Evolutionary conservation across 768 basidiomycete genomes (phyloP), one percentile per base, ranked within the genome.

Genomic region (Glaciozyma martinii): DNA sequence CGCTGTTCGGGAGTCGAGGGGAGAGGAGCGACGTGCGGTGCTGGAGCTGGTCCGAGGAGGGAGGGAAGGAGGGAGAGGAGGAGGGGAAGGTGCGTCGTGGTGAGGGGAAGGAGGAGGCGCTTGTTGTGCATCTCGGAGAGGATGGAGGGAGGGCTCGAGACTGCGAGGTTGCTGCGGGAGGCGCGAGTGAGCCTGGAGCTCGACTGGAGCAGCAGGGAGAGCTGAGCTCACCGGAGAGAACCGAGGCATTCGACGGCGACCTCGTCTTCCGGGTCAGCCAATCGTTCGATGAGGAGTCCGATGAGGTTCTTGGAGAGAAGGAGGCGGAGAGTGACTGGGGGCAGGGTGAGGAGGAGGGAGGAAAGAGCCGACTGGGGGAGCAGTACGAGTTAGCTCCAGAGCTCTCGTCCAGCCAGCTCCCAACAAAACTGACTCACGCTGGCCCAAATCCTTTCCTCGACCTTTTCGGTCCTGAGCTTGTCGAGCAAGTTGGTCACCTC

Each of bases 51-150:
- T 9, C 23, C 46, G 53, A 70, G 69, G 10, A 58, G 54, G 12
- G 43, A 19, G 5, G 63, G 63, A 29, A 71, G 66, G 60, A 59
- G 63, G 42, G 43, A 19, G 18, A 44, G 15, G 59, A 71, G 66
- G 58, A 67, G 63, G 23, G 69, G 69, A 19, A 67, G 29, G 66
- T 67, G 69, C 42, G 60, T 44, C 16, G 53, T 5, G n/a, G 57
- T 30, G 63, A 67, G 66, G 2, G 66, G 69, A 52, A 65, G 66
- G 54, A 71, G 63, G 44, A 71, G 57, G 18, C 63, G 62, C 58
- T 71, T 71, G 69, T 71, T 71, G 66, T 67, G 66, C 66, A 71
- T 71, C 50, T 71, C 69, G 25, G 69, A 67, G 54, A 71, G 54
- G 52, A 71, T 52, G 42, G 66, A 63, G 3, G 66, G 57, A 19